phyloP scores from a whole-genome alignment of 148 eudicot genomes.

The Nepenthes mirabilis region DNA sequence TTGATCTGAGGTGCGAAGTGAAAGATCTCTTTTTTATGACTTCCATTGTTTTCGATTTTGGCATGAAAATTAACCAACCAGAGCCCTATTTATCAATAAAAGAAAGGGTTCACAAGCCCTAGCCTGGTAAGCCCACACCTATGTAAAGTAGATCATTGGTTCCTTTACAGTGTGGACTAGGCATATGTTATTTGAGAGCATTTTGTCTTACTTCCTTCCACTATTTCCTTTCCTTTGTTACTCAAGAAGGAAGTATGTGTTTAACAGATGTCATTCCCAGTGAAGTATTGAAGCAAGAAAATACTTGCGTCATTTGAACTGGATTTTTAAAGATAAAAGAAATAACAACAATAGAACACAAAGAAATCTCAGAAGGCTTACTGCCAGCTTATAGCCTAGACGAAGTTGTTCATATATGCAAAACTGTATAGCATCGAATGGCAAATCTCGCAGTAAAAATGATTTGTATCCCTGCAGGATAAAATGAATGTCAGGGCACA shows the following conservation, averaged over 20 bases:
- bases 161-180: too few relatives aligned
- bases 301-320: neutral
- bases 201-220: too few relatives aligned
- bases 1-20: too few relatives aligned
- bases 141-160: too few relatives aligned
- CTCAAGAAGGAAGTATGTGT: neutral
- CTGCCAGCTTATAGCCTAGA: conserved; percentile 80
- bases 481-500: neutral
- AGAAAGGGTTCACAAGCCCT: too few relatives aligned
- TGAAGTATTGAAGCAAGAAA: neutral
- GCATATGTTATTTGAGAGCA: too few relatives aligned
- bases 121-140: too few relatives aligned
- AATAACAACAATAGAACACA: neutral
- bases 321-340: neutral
- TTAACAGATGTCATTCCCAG: neutral
- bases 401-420: conserved; percentile 95
- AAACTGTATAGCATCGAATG: conserved; percentile 96
- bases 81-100: too few relatives aligned
- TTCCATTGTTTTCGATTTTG: neutral
- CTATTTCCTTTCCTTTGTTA: neutral
- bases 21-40: too few relatives aligned
- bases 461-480: conserved; percentile 76
- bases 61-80: too few relatives aligned
- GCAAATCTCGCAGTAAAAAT: conserved; percentile 83
- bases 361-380: conserved; percentile 15